phyloP scores from a whole-genome alignment of 108 stramenopile genomes.

The Nitzschia sp. region DNA sequence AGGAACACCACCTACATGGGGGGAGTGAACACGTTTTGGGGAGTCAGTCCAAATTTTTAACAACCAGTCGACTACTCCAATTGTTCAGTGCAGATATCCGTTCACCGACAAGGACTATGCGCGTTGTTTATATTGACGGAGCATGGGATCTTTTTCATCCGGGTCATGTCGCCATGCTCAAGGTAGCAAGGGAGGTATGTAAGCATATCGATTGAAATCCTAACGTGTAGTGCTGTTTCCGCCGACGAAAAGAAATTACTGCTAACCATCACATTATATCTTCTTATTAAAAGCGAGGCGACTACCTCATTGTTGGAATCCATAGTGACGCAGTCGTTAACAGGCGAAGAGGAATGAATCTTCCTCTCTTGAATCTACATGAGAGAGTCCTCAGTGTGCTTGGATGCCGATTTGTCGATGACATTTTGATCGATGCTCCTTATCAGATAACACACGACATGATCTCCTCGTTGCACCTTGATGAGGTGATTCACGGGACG shows the following conservation, averaged over 20 bases:
- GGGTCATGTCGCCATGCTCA: conserved; percentile 92
- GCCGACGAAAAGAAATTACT: too few relatives aligned
- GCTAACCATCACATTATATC: too few relatives aligned
- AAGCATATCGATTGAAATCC: too few relatives aligned
- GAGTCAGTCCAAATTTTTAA: conserved; percentile 88
- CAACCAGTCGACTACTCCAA: conserved; percentile 89
- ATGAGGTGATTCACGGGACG: conserved; percentile 70
- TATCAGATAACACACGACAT: conserved; percentile 89
- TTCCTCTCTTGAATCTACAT: conserved; percentile 80
- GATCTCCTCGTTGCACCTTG: conserved; percentile 80
- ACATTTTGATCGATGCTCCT: conserved; percentile 97
- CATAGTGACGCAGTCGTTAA: conserved; percentile 95
- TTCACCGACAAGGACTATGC: conserved; percentile 81
- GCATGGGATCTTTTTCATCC: conserved; percentile 99
- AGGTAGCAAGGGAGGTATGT: conserved; percentile 78
- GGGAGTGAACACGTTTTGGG: conserved; percentile 1
- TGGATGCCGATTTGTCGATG: conserved; percentile 91
- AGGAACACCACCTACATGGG: conserved; percentile 81
- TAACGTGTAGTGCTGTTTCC: too few relatives aligned
- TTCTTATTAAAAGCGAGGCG: conserved; percentile 88
- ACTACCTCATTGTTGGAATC: conserved; percentile 98
- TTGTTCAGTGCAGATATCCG: conserved; percentile 88
- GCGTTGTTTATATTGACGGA: conserved; percentile 96
- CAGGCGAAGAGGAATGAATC: conserved; percentile 64
- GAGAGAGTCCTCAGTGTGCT: conserved; percentile 95